phyloP scores from a whole-genome alignment of 73 alveolate species.

The Tetrahymena borealis region DNA sequence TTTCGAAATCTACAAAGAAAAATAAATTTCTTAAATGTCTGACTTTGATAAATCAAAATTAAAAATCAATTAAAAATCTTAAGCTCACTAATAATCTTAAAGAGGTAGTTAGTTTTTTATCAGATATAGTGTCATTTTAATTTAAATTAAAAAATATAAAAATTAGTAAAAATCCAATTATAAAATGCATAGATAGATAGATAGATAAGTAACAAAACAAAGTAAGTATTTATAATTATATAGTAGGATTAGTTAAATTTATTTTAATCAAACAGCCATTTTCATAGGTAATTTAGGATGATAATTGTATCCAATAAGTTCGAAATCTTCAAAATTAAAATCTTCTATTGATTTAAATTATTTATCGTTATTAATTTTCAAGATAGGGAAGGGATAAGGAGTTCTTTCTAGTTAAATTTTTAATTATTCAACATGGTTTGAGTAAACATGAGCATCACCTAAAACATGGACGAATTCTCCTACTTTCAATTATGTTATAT shows the following conservation, averaged over 20 bases:
- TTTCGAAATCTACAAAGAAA: too few relatives aligned
- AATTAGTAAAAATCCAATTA: too few relatives aligned
- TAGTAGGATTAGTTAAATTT: neutral
- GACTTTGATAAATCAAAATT: too few relatives aligned
- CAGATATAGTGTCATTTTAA: too few relatives aligned
- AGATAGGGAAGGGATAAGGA: constrained; percentile 91
- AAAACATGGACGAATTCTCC: constrained; percentile 83
- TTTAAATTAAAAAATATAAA: too few relatives aligned
- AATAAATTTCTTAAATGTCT: too few relatives aligned
- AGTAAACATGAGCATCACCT: constrained; percentile 94
- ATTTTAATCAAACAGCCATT: constrained; percentile 67
- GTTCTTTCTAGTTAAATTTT: constrained; percentile 68
- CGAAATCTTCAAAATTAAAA: constrained; percentile 46
- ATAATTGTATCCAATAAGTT: constrained; percentile 53
- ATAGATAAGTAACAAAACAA: too few relatives aligned
- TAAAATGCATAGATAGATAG: too few relatives aligned
- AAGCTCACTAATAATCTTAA: too few relatives aligned
- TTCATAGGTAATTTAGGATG: constrained; percentile 63
- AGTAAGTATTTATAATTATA: too few relatives aligned
- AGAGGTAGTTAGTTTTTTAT: too few relatives aligned
- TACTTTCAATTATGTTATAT: constrained; percentile 60
- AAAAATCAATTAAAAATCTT: too few relatives aligned
- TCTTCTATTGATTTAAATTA: constrained; percentile 41
- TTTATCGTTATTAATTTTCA: constrained; percentile 55
- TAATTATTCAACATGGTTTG: constrained; percentile 84